Percentiles rank a stretch among this genome's conserved stretches.
These are phyloP conservation scores for Colletotrichum karsti DNA, from an alignment of 2,329 filamentous ascomycete species.

Conservation along the genomic window DNA sequence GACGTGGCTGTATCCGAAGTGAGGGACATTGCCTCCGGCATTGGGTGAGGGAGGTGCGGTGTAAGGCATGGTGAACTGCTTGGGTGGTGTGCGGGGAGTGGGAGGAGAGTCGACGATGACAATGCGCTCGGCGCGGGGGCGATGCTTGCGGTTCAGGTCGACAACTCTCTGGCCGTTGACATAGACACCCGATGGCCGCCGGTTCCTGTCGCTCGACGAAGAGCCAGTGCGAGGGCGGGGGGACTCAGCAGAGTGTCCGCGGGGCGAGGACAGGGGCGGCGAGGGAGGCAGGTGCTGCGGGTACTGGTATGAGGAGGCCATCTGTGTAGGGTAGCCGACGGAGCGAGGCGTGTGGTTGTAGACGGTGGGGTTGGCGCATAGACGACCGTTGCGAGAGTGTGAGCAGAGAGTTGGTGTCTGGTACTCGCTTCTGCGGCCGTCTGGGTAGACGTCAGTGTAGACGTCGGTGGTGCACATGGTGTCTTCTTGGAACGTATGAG, in stretches of 20 bases:
- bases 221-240: slow-evolving; percentile 45
- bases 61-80: slow-evolving; percentile 46
- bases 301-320: slow-evolving; percentile 38
- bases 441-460: slow-evolving; percentile 55
- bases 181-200: slow-evolving; percentile 44
- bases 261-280: slow-evolving; percentile 42
- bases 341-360: slow-evolving; percentile 51
- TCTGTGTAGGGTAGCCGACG: slow-evolving; percentile 37
- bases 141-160: slow-evolving; percentile 42
- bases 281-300: slow-evolving; percentile 47
- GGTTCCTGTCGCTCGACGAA: slow-evolving; percentile 37
- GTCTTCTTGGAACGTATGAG: slow-evolving; percentile 32
- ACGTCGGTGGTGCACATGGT: slow-evolving; percentile 61
- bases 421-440: slow-evolving; percentile 47
- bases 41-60: slow-evolving; percentile 46
- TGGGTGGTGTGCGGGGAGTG: slow-evolving; percentile 56
- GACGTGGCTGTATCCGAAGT: slow-evolving; percentile 31
- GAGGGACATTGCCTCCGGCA: slow-evolving; percentile 30
- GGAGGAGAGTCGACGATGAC: slow-evolving; percentile 55
- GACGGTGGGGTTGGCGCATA: slow-evolving; percentile 50
- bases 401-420: slow-evolving; percentile 47
- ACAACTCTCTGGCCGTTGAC: slow-evolving; percentile 46
- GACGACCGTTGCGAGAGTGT: slow-evolving; percentile 46
- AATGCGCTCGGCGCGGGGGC: slow-evolving; percentile 50
- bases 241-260: slow-evolving; percentile 42